phyloP scores from a whole-genome alignment of 176 grass and related monocot genomes.

The Oryza meyeriana region DNA sequence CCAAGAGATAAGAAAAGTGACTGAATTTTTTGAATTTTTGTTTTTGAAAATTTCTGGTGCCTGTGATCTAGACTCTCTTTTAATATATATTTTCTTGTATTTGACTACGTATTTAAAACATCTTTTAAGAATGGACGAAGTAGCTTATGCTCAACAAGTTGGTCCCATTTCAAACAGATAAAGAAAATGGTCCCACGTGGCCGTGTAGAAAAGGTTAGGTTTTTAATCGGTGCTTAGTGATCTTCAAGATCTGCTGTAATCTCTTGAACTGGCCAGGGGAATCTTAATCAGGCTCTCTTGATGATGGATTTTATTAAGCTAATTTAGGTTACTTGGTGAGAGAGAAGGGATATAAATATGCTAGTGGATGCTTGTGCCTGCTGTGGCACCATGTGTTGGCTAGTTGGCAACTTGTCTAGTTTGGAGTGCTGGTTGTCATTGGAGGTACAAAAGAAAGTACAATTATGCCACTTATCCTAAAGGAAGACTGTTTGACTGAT shows the following conservation, averaged over 20 bases:
- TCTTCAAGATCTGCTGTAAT: conserved; percentile 34
- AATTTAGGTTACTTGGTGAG: conserved; percentile 7
- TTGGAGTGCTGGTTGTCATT: conserved; percentile 11
- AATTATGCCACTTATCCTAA: conserved; percentile 31
- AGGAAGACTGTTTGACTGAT: neutral
- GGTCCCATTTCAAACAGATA: conserved; percentile 19
- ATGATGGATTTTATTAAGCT: conserved; percentile 22
- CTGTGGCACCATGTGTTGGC: neutral
- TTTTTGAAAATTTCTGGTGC: too few species aligned
- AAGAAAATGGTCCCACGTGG: conserved; percentile 19
- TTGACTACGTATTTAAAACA: too few species aligned
- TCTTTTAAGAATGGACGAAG: too few species aligned
- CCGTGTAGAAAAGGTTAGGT: neutral
- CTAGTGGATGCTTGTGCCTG: conserved; percentile 9
- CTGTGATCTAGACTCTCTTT: too few species aligned
- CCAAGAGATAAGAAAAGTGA: too few species aligned
- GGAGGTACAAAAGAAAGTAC: conserved; percentile 7
- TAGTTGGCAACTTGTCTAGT: conserved; percentile 29
- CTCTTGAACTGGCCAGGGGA: conserved; percentile 25
- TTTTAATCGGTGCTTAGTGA: conserved; percentile 24
- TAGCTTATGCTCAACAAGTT: conserved; percentile 5
- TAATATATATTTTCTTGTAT: too few species aligned
- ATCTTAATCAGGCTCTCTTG: conserved; percentile 37
- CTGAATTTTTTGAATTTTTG: too few species aligned
- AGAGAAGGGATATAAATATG: neutral